A percentile compares a stretch with the other conserved stretches of the same genome.
Conservation (phyloP, 2,329 filamentous ascomycete genomes). For the Hymenoscyphus repandus region DNA sequence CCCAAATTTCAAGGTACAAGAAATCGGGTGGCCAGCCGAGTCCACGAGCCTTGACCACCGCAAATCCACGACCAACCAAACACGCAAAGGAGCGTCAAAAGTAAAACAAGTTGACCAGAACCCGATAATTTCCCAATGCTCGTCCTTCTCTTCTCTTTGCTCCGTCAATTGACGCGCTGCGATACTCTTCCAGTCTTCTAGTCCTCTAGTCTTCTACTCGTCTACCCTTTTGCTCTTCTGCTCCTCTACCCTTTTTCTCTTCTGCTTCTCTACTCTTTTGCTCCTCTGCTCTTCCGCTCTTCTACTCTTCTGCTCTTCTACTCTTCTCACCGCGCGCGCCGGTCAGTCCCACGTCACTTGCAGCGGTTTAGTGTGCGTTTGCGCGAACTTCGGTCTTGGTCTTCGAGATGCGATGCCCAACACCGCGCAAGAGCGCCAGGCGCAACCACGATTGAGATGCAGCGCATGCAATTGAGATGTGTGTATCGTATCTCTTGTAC, state of each 20-base stretch:
- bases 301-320: too few species aligned
- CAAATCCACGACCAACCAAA: neutral
- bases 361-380: neutral
- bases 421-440: neutral
- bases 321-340: neutral
- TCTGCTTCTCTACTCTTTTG: too few species aligned
- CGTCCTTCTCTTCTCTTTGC: neutral
- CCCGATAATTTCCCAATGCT: neutral
- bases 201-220: too few species aligned
- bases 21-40: conserved; percentile 6
- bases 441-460: neutral
- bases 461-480: conserved; percentile 4
- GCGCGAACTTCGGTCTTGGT: too few species aligned
- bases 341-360: neutral
- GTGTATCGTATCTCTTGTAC: neutral
- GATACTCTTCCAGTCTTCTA: too few species aligned
- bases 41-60: neutral
- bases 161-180: neutral
- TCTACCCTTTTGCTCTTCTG: too few species aligned
- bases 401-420: neutral
- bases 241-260: too few species aligned
- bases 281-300: too few species aligned
- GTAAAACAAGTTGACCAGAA: neutral
- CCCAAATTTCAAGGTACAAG: neutral
- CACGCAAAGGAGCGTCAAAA: neutral